Percentiles rank a stretch among this genome's conserved stretches.
These are phyloP conservation scores for Coemansia sp. DNA, from an alignment of 192 early-diverging fungal genomes.

Conservation along the genomic window DNA sequence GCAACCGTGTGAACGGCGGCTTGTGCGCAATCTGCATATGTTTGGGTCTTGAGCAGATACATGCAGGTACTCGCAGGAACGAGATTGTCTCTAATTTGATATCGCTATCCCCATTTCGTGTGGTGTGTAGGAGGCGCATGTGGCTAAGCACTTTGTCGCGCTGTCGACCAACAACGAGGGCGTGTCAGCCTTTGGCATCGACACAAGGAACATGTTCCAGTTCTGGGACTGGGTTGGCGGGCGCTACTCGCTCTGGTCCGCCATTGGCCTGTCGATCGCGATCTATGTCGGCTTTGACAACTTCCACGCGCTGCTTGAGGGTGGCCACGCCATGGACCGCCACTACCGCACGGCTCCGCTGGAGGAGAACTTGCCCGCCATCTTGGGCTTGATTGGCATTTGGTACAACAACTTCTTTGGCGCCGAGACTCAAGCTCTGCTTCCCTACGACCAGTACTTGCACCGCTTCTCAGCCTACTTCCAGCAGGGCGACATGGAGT, in stretches of 20 bases:
- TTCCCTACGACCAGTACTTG: constrained; percentile 99
- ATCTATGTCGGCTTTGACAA: constrained; percentile 95
- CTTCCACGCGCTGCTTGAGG: constrained; percentile 87
- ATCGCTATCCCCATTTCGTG: not conserved
- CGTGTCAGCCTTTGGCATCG: constrained; percentile 92
- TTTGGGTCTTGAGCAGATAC: constrained; percentile 10
- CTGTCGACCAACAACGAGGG: constrained; percentile 93
- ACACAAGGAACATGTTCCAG: constrained; percentile 98
- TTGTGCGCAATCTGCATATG: not conserved
- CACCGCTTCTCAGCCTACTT: constrained; percentile 98
- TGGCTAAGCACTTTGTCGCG: constrained; percentile 99
- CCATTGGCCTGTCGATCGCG: constrained; percentile 96
- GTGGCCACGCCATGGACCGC: constrained; percentile 96
- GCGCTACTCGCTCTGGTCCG: constrained; percentile 99
- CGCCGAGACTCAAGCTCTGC: constrained; percentile 89
- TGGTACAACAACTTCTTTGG: constrained; percentile 99
- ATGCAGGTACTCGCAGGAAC: constrained; percentile 7
- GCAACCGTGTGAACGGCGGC: not conserved
- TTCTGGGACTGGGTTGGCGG: constrained; percentile 99
- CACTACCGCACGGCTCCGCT: constrained; percentile 92
- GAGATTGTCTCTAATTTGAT: not conserved
- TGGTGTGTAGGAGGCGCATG: constrained; percentile 64
- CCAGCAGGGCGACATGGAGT: constrained; percentile 99
- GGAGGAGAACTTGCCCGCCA: constrained; percentile 91
- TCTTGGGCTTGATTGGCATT: constrained; percentile 87